phyloP scores from a whole-genome alignment of 108 stramenopile species.

The Conticribra weissflogii region DNA sequence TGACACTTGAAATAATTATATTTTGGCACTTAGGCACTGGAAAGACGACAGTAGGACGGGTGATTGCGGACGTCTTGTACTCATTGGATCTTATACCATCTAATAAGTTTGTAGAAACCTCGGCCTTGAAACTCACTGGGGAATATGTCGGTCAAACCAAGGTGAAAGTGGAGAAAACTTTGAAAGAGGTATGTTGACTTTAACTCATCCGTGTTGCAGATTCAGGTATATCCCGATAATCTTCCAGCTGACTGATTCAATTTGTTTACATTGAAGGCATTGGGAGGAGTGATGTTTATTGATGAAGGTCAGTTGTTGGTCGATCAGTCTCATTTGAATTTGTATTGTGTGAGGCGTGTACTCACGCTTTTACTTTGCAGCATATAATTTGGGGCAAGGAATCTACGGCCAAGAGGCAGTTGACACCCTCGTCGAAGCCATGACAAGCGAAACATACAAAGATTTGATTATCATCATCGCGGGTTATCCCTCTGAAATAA shows the following conservation, averaged over 20 bases:
- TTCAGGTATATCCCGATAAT: too few relatives aligned
- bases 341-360: too few relatives aligned
- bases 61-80: slow-evolving; percentile 46
- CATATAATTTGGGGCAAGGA: slow-evolving; percentile 49
- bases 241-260: too few relatives aligned
- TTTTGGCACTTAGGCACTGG: slow-evolving; percentile 21
- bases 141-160: slow-evolving; percentile 32
- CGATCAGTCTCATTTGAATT: too few relatives aligned
- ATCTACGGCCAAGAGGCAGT: slow-evolving; percentile 34
- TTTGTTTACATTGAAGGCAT: too few relatives aligned
- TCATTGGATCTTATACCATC: slow-evolving; percentile 8
- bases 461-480: slow-evolving; percentile 44
- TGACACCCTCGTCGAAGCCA: slow-evolving; percentile 34
- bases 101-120: slow-evolving; percentile 21
- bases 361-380: slow-evolving; percentile 11
- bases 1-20: not conserved
- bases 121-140: slow-evolving; percentile 24
- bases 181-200: slow-evolving; percentile 46
- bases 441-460: slow-evolving; percentile 36
- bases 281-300: slow-evolving; percentile 66
- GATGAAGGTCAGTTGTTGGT: slow-evolving; percentile 45
- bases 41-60: slow-evolving; percentile 62
- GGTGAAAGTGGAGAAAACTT: slow-evolving; percentile 33
- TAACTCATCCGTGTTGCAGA: too few relatives aligned
- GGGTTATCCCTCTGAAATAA: slow-evolving; percentile 44